These are phyloP conservation scores for Aspergillus piperis DNA, from an alignment of 2,329 filamentous ascomycete genomes.

Conservation along the genomic window DNA sequence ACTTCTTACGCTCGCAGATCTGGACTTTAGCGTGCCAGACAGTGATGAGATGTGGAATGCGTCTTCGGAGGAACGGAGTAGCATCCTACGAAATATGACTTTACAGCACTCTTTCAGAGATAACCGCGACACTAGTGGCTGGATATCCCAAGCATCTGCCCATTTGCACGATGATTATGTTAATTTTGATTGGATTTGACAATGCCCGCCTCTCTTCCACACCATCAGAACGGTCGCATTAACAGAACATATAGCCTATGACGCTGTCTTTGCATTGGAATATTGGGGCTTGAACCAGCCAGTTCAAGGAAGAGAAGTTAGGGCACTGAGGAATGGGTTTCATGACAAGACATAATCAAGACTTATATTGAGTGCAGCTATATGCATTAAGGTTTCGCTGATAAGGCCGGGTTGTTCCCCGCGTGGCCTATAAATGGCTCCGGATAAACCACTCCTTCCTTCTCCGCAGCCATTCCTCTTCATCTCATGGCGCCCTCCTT, in stretches of 20 bases:
- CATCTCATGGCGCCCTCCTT: not conserved
- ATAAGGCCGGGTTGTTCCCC: not conserved
- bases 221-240: too few species aligned
- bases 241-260: too few species aligned
- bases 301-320: too few species aligned
- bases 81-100: not conserved
- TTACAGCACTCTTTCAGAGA: conserved; percentile 6
- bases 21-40: conserved; percentile 27
- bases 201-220: not conserved
- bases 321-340: too few species aligned
- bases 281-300: too few species aligned
- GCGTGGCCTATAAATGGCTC: not conserved
- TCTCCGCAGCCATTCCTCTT: not conserved
- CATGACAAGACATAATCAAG: too few species aligned
- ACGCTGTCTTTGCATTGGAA: too few species aligned
- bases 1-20: conserved; percentile 23
- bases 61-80: not conserved
- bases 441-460: not conserved
- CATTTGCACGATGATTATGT: conserved; percentile 12
- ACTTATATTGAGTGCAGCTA: too few species aligned
- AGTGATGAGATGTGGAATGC: conserved; percentile 24
- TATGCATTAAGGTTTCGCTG: not conserved
- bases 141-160: conserved; percentile 19
- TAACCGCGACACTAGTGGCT: conserved; percentile 18
- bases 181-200: conserved; percentile 19